Percentiles rank a stretch among this genome's conserved stretches.
Conservation (phyloP, 2,329 filamentous ascomycete genomes). For the Botrytis deweyae region DNA sequence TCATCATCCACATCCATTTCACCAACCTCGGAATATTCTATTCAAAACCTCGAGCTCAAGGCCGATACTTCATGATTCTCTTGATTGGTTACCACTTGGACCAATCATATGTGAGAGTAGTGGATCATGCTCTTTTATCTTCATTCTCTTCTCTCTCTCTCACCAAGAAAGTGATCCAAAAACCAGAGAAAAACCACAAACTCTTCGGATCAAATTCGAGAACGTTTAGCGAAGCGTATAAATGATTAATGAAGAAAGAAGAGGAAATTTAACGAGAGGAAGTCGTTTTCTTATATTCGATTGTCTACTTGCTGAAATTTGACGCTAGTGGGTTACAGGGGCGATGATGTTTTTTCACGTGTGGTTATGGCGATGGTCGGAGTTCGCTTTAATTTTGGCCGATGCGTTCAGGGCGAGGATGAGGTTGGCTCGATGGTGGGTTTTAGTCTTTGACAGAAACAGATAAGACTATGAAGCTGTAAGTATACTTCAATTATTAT, state of each 20-base stretch:
- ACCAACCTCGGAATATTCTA: background rate
- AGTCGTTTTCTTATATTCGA: slow-evolving; percentile 19
- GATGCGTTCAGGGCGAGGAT: background rate
- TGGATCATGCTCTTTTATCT: background rate
- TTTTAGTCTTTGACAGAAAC: background rate
- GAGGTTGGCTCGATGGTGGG: too few species aligned
- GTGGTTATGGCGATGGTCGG: background rate
- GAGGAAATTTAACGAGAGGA: background rate
- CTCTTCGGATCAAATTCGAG: slow-evolving; percentile 7
- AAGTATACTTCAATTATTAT: background rate
- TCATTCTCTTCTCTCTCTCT: background rate
- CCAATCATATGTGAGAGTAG: background rate
- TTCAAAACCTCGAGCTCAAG: background rate
- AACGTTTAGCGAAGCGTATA: background rate
- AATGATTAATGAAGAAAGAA: background rate
- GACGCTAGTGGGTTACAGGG: slow-evolving; percentile 14
- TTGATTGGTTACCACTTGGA: slow-evolving; percentile 16
- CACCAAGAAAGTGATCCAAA: background rate
- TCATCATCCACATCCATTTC: background rate
- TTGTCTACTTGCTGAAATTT: slow-evolving; percentile 2
- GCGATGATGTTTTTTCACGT: slow-evolving; percentile 23
- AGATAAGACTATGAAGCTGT: background rate
- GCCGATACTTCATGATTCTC: background rate
- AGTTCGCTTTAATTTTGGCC: background rate
- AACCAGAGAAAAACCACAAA: slow-evolving; percentile 15